Conservation (phyloP, 495 filamentous ascomycete species). For the Penicillium longicatenatum region DNA sequence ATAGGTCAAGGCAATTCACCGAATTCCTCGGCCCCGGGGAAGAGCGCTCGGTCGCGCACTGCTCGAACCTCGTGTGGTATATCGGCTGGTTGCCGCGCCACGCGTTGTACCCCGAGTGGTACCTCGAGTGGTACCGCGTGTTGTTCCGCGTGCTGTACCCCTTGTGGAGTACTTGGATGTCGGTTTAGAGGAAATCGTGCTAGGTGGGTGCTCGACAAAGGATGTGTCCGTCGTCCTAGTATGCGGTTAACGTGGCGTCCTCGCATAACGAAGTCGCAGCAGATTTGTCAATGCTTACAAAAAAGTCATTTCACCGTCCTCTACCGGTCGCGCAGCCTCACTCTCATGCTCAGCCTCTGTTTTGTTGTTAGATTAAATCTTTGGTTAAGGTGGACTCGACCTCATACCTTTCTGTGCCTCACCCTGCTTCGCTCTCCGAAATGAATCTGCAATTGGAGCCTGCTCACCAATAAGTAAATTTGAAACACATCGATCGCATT, state of each 20-base stretch:
- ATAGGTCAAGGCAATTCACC: not conserved
- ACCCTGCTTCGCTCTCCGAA: constrained; percentile 65
- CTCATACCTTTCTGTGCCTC: constrained; percentile 44
- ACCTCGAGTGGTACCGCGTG: constrained; percentile 21
- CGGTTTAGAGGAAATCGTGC: constrained; percentile 59
- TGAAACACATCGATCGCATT: not conserved
- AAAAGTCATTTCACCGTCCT: constrained; percentile 79
- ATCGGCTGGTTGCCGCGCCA: constrained; percentile 44
- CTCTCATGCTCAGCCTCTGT: constrained; percentile 39
- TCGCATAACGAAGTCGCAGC: not conserved
- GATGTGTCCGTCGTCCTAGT: constrained; percentile 89
- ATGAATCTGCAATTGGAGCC: constrained; percentile 72
- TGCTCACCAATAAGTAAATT: constrained; percentile 21
- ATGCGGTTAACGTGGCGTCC: not conserved
- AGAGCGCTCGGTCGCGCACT: constrained; percentile 44
- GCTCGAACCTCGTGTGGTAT: constrained; percentile 39
- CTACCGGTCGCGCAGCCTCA: constrained; percentile 29
- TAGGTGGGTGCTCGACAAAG: constrained; percentile 86
- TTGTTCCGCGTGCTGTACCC: constrained; percentile 31
- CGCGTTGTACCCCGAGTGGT: constrained; percentile 33
- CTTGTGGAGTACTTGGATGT: constrained; percentile 61
- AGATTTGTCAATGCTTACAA: constrained; percentile 62
- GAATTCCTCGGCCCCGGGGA: constrained; percentile 42
- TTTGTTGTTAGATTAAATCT: constrained; percentile 15
- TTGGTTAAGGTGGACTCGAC: not conserved